Conservation (phyloP, 1,284 basidiomycete species). For the Salmacisia buchloeana region DNA sequence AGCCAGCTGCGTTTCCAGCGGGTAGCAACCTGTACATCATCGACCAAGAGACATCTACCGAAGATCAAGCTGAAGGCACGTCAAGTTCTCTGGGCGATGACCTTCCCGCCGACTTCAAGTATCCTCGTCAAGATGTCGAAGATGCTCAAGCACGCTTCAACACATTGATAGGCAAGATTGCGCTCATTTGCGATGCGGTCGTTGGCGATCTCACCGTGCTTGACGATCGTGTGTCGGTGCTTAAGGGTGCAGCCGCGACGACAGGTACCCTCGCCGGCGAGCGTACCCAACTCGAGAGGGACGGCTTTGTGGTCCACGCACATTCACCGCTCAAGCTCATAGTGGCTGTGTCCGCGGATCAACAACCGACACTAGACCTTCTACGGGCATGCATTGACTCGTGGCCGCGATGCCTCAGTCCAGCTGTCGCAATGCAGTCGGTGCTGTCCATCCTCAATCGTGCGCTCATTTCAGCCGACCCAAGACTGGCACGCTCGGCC, state of each 20-base stretch:
- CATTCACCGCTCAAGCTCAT: conserved; percentile 58
- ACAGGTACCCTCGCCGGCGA: conserved; percentile 21
- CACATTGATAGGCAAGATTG: conserved; percentile 62
- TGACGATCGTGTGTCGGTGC: conserved; percentile 66
- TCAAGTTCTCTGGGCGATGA: conserved; percentile 61
- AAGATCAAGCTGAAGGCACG: conserved; percentile 56
- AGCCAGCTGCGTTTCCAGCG: conserved; percentile 70
- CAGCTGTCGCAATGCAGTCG: conserved; percentile 56
- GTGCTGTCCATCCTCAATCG: conserved; percentile 74
- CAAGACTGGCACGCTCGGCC: conserved; percentile 63
- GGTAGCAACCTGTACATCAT: conserved; percentile 61
- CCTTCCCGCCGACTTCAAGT: conserved; percentile 57
- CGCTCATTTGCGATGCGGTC: conserved; percentile 62
- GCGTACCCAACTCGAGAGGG: conserved; percentile 43
- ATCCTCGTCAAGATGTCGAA: conserved; percentile 65
- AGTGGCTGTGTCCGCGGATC: conserved; percentile 62
- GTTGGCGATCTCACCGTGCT: conserved; percentile 75
- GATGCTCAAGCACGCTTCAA: conserved; percentile 70
- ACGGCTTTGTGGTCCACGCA: conserved; percentile 57
- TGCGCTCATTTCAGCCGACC: conserved; percentile 75
- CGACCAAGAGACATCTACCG: neutral
- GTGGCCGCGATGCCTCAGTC: conserved; percentile 72
- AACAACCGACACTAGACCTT: conserved; percentile 65
- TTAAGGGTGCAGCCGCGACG: neutral
- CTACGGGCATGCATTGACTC: conserved; percentile 74